A percentile compares a stretch with the other conserved stretches of the same genome.
phyloP scores from a whole-genome alignment of 2,329 filamentous ascomycete genomes.

The Alternaria metachromatica region DNA sequence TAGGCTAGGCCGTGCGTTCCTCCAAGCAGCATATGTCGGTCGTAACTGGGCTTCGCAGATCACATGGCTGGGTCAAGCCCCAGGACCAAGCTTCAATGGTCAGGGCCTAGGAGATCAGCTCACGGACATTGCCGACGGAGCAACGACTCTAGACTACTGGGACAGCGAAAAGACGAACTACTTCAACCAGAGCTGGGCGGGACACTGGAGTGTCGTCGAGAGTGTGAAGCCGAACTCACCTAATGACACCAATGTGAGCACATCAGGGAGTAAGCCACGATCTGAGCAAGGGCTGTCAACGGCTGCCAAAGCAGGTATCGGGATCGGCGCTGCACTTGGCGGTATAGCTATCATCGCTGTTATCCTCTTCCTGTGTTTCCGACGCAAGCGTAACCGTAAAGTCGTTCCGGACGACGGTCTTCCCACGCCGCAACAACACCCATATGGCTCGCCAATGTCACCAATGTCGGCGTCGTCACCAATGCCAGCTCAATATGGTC shows the following conservation, averaged over 20 bases:
- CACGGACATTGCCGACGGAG: not conserved
- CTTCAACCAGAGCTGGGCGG: slow-evolving; percentile 1
- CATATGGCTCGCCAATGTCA: not conserved
- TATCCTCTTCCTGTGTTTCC: not conserved
- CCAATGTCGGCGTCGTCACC: not conserved
- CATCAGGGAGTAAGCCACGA: not conserved
- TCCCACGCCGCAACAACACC: not conserved
- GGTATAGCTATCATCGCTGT: not conserved
- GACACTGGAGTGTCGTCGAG: not conserved
- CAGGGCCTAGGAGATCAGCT: slow-evolving; percentile 7
- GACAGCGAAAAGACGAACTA: not conserved
- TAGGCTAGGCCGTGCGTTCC: slow-evolving; percentile 53
- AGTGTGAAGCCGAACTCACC: not conserved
- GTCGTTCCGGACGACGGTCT: not conserved
- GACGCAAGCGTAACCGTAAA: not conserved
- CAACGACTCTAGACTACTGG: not conserved
- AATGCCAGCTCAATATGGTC: not conserved
- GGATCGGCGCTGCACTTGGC: not conserved
- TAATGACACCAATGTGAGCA: not conserved
- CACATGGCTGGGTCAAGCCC: slow-evolving; percentile 10
- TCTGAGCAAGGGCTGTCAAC: not conserved
- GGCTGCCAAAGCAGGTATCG: not conserved
- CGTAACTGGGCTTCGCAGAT: slow-evolving; percentile 22
- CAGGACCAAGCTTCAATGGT: not conserved
- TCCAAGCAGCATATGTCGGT: slow-evolving; percentile 57